Evolutionary conservation across 257 asterid species (phyloP).

Genomic region (Handroanthus guayacan): DNA sequence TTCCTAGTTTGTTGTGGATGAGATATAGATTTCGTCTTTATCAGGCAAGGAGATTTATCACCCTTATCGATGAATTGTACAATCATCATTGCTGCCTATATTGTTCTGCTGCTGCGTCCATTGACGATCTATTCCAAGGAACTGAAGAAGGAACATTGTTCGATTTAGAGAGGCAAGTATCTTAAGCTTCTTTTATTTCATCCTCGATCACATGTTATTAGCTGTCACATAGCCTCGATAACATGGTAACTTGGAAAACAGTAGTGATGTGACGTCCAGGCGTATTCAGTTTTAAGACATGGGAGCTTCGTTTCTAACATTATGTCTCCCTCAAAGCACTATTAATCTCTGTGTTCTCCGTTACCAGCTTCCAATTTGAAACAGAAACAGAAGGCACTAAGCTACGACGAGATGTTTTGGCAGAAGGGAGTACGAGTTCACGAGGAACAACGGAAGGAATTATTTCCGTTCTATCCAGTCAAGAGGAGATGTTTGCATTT

Average conservation of each 20-base stretch:
- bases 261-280: too few species aligned
- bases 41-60: constrained; percentile 97
- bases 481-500: constrained; percentile 96
- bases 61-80: constrained; percentile 94
- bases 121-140: constrained; percentile 95
- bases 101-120: constrained; percentile 76
- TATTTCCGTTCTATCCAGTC: constrained; percentile 77
- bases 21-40: constrained; percentile 16
- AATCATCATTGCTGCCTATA: constrained; percentile 89
- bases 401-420: constrained; percentile 85
- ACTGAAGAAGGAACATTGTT: constrained; percentile 90
- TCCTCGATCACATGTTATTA: constrained; percentile 1
- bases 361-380: constrained; percentile 91
- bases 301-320: too few species aligned
- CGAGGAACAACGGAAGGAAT: constrained; percentile 77
- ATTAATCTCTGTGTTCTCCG: not conserved
- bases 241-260: too few species aligned
- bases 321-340: too few species aligned
- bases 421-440: constrained; percentile 78
- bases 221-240: not conserved
- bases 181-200: constrained; percentile 21
- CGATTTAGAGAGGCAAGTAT: constrained; percentile 85
- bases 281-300: too few species aligned
- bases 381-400: constrained; percentile 84
- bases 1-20: constrained; percentile 13